phyloP scores from a whole-genome alignment of 345 rosid species.

The Citrus reticulata region DNA sequence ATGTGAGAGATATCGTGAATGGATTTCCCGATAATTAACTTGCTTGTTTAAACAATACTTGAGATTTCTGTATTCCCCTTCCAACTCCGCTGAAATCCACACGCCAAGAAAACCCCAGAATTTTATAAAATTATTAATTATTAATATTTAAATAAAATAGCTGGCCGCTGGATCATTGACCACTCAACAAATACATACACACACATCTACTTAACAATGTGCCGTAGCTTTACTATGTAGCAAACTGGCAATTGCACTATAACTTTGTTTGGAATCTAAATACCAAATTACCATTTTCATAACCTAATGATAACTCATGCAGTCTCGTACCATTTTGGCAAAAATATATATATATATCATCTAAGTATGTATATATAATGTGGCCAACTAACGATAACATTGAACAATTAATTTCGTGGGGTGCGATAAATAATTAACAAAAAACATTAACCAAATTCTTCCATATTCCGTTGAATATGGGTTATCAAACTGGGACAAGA shows the following conservation, averaged over 20 bases:
- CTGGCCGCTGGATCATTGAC: conserved; percentile 41
- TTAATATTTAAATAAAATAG: conserved; percentile 6
- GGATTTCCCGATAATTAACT: conserved; percentile 3
- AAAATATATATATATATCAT: too few relatives aligned
- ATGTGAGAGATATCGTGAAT: conserved; percentile 5
- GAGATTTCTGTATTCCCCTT: conserved; percentile 10
- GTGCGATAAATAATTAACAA: background rate
- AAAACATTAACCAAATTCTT: background rate
- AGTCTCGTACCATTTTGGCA: background rate
- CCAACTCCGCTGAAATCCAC: conserved; percentile 39
- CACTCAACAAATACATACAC: conserved; percentile 31
- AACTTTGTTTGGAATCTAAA: conserved; percentile 10
- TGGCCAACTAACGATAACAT: background rate
- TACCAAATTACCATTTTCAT: background rate
- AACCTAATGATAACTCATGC: background rate
- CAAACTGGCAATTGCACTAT: conserved; percentile 11
- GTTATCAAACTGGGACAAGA: background rate
- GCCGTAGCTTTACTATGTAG: conserved; percentile 6
- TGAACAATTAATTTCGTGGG: background rate
- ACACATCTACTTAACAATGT: conserved; percentile 11
- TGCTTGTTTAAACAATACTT: conserved; percentile 15
- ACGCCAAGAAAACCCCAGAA: conserved; percentile 64
- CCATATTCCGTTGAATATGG: too few relatives aligned
- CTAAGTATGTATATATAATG: background rate
- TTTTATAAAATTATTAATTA: conserved; percentile 6